Conservation (phyloP, 129 eudicot species). For the Pseudognaphalium luteoalbum region DNA sequence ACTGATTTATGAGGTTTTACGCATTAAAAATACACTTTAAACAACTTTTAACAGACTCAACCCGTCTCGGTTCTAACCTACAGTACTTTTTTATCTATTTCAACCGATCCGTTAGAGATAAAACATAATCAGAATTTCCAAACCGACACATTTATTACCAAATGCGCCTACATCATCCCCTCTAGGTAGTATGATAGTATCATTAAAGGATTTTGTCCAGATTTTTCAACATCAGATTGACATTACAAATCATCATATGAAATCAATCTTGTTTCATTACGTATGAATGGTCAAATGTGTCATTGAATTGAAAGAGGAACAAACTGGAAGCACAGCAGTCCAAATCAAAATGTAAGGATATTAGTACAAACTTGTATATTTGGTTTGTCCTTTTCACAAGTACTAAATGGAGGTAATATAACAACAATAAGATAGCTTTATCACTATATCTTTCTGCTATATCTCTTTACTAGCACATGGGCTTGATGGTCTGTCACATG, state of each 20-base stretch:
- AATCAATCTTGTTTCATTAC: constrained; percentile 5
- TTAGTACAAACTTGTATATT: not conserved
- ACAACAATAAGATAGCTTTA: not conserved
- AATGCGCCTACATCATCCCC: too few relatives aligned
- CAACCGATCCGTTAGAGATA: not conserved
- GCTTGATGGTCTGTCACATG: constrained; percentile 37
- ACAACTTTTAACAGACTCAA: not conserved
- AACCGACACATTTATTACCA: not conserved
- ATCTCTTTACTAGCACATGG: constrained; percentile 33
- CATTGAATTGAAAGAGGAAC: constrained; percentile 13
- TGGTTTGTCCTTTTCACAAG: constrained; percentile 19
- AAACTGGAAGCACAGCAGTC: not conserved
- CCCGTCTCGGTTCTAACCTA: not conserved
- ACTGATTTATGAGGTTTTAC: not conserved
- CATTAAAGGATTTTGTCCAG: not conserved
- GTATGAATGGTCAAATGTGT: constrained; percentile 13
- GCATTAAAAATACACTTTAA: not conserved
- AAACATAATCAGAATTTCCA: not conserved
- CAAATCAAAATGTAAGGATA: not conserved
- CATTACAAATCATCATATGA: constrained; percentile 1
- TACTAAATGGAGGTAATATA: constrained; percentile 1
- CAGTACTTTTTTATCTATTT: not conserved
- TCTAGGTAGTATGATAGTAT: too few relatives aligned
- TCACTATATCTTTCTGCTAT: not conserved
- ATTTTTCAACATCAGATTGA: not conserved